Conservation (phyloP, 2,329 filamentous ascomycete genomes). For the Colletotrichum lini region DNA sequence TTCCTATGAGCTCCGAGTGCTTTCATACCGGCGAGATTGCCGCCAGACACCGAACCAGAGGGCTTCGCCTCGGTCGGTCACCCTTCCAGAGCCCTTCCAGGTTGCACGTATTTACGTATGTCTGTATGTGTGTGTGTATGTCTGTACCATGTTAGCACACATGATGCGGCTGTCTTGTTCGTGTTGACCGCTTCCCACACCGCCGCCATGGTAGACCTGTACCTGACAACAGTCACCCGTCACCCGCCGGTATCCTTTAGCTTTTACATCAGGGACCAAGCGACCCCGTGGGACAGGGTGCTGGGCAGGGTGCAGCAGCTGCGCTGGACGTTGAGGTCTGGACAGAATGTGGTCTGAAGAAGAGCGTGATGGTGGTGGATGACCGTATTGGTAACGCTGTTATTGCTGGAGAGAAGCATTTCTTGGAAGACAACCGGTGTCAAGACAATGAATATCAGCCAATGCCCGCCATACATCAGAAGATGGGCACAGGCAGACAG, state of each 20-base stretch:
- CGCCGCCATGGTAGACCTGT: slow-evolving; percentile 28
- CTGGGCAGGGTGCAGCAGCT: not conserved
- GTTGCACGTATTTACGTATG: not conserved
- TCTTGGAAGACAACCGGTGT: not conserved
- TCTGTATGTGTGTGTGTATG: too few relatives aligned
- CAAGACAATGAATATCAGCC: not conserved
- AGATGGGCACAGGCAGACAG: too few relatives aligned
- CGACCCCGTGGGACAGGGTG: not conserved
- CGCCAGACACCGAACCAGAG: slow-evolving; percentile 18
- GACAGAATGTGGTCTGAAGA: not conserved
- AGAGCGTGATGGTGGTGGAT: not conserved
- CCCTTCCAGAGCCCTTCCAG: not conserved
- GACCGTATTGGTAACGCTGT: not conserved
- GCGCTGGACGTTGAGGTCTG: not conserved
- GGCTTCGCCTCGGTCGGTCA: slow-evolving; percentile 22
- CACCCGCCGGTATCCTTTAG: not conserved
- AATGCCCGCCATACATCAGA: too few relatives aligned
- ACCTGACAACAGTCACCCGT: slow-evolving; percentile 24
- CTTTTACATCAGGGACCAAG: not conserved
- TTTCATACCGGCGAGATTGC: not conserved
- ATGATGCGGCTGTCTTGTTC: not conserved
- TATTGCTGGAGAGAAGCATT: not conserved
- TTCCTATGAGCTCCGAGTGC: not conserved
- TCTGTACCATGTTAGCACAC: slow-evolving; percentile 34
- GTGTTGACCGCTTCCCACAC: slow-evolving; percentile 35